Evolutionary conservation across 768 basidiomycete species (phyloP).

Genomic region (Floccularia luteovirens): DNA sequence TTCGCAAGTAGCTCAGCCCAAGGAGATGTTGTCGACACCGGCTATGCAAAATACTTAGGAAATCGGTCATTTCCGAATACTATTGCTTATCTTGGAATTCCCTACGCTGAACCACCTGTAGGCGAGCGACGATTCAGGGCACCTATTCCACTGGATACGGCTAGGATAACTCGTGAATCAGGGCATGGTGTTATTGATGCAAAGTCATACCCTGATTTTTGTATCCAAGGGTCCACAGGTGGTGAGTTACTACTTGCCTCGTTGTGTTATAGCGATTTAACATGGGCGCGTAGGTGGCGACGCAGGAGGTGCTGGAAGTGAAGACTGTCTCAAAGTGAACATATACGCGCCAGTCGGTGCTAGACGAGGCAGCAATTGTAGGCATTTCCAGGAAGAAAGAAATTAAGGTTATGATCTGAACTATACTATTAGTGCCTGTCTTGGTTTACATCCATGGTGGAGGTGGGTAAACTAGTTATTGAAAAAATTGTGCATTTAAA

Average conservation of each 20-base stretch:
- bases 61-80: conserved; percentile 43
- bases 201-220: conserved; percentile 46
- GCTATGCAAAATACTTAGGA: conserved; percentile 52
- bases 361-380: conserved; percentile 37
- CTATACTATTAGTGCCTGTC: conserved; percentile 32
- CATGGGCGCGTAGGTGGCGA: conserved; percentile 30
- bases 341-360: conserved; percentile 49
- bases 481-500: too few relatives aligned
- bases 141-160: conserved; percentile 43
- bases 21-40: conserved; percentile 41
- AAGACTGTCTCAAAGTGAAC: conserved; percentile 62
- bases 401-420: neutral
- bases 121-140: conserved; percentile 45
- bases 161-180: conserved; percentile 26
- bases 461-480: conserved; percentile 12
- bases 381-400: conserved; percentile 10
- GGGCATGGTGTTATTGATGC: conserved; percentile 44
- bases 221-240: conserved; percentile 41
- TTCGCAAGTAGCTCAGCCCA: too few relatives aligned
- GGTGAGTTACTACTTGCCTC: neutral
- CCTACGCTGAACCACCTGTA: conserved; percentile 52
- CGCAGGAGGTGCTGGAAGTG: conserved; percentile 55
- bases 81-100: conserved; percentile 51
- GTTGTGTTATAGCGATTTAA: neutral
- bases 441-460: conserved; percentile 45